phyloP scores from a whole-genome alignment of 257 asterid genomes.

The Orobanche coerulescens region DNA sequence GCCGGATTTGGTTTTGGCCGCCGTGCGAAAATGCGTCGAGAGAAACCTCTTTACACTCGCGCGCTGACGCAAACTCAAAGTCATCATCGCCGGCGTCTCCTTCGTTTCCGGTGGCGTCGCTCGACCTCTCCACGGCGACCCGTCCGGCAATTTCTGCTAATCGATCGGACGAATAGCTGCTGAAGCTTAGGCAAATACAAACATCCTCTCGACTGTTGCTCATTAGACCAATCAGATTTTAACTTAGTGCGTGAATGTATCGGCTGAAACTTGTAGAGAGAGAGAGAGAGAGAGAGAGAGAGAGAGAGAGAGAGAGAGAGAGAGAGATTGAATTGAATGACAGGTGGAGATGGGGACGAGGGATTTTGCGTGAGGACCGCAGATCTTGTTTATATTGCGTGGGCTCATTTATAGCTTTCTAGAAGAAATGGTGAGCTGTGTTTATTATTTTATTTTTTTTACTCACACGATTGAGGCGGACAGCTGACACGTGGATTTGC shows the following conservation, averaged over 20 bases:
- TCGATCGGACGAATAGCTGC: conserved; percentile 45
- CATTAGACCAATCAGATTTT: conserved; percentile 11
- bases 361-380: not conserved
- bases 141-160: conserved; percentile 49
- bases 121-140: conserved; percentile 33
- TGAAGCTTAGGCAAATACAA: conserved; percentile 62
- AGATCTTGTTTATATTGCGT: conserved; percentile 8
- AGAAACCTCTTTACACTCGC: conserved; percentile 21
- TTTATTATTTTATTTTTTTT: conserved; percentile 17
- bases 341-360: too few relatives aligned
- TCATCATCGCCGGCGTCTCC: conserved; percentile 29
- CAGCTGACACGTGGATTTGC: conserved; percentile 23
- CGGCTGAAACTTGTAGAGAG: not conserved
- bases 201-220: conserved; percentile 28
- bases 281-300: conserved; percentile 15
- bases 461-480: conserved; percentile 24
- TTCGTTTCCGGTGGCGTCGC: conserved; percentile 16
- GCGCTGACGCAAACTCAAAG: conserved; percentile 51
- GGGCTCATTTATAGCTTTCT: conserved; percentile 10
- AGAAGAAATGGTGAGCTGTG: not conserved
- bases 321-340: too few relatives aligned
- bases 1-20: conserved; percentile 26
- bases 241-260: too few relatives aligned
- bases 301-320: too few relatives aligned
- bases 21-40: conserved; percentile 23